phyloP scores from a whole-genome alignment of 768 basidiomycete genomes.

The Candolleomyces aberdarensis region DNA sequence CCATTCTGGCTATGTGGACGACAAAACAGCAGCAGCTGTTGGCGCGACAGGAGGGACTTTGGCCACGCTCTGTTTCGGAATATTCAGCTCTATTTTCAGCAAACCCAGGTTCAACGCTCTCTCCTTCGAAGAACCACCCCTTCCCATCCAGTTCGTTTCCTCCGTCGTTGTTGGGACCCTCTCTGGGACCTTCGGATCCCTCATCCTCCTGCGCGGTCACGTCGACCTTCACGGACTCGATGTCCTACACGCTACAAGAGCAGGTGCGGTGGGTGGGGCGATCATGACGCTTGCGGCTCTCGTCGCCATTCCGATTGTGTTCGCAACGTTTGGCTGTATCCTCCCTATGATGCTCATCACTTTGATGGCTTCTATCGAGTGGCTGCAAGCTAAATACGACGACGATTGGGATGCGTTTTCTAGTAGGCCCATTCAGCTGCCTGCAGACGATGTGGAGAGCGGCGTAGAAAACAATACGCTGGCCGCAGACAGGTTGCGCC shows the following conservation, averaged over 20 bases:
- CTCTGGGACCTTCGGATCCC: slow-evolving; percentile 17
- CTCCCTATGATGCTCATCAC: no score
- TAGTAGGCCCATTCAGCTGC: no score
- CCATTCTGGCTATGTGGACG: slow-evolving; percentile 15
- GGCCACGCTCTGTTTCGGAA: slow-evolving; percentile 8
- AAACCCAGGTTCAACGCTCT: background rate
- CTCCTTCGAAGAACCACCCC: background rate
- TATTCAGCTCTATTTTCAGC: slow-evolving; percentile 5
- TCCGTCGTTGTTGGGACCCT: slow-evolving; percentile 10
- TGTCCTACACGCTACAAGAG: slow-evolving; percentile 21
- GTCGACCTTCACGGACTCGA: slow-evolving; percentile 19
- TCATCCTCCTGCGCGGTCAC: slow-evolving; percentile 14
- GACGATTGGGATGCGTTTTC: no score
- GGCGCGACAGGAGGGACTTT: slow-evolving; percentile 17
- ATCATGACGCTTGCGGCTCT: slow-evolving; percentile 12
- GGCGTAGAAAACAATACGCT: no score
- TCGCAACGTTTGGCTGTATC: background rate
- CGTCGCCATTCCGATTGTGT: background rate
- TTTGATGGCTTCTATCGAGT: no score
- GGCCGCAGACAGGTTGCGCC: no score
- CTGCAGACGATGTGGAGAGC: no score
- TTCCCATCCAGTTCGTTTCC: background rate
- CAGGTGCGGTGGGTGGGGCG: slow-evolving; percentile 21
- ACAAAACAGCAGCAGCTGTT: slow-evolving; percentile 16
- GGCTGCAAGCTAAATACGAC: no score